Evolutionary conservation across 140 eudicot species (phyloP), one percentile per base, ranked within the genome.

Genomic region (Senecio squalidus): DNA sequence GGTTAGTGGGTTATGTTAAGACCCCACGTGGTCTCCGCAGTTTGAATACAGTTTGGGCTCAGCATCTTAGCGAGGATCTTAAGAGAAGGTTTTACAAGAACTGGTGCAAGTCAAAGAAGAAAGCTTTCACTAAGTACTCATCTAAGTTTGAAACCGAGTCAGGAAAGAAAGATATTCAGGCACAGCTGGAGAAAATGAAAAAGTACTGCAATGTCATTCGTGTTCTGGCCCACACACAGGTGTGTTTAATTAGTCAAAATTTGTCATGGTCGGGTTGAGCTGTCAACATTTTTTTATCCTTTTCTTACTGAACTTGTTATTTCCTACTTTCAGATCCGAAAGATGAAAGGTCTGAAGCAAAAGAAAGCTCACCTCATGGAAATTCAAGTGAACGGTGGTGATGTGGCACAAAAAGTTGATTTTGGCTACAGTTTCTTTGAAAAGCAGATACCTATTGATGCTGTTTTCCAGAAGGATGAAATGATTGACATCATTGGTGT

Each of bases 331-430:
- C 87, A 83, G 81, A 74, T 80, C 9, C 75, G 93, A 49, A 84
- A 84, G 72, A 77, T 84, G 88, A 80, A 77, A 46, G 94, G 94
- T 25, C 64, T 84, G 58, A 84, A 84, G 70, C 94, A 84, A 53
- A 84, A 84, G 74, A 84, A 84, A 52, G 85, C 94, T 7, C 88
- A 84, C 50, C 46, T 84, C 25, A 84, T 84, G 94, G 94, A 84
- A 66, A 74, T 84, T 14, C 94, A 84, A 60, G 88, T 84, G 55
- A 84, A 84, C 4, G 88, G 94, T 24, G 88, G 94, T n/a, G 64
- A 69, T 20, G 83, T 72, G 56, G 82, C 88, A 13, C 66, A 84
- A 45, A 84, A 84, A 64, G 94, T 84, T 28, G 88, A 84, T 44
- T 84, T 69, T 43, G 94, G 79, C 0, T 80, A 77, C 36, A 22